A percentile compares a stretch with the other conserved stretches of the same genome.
These are phyloP conservation scores for Ramichloridium luteum DNA, from an alignment of 2,329 filamentous ascomycete species.

Conservation along the genomic window DNA sequence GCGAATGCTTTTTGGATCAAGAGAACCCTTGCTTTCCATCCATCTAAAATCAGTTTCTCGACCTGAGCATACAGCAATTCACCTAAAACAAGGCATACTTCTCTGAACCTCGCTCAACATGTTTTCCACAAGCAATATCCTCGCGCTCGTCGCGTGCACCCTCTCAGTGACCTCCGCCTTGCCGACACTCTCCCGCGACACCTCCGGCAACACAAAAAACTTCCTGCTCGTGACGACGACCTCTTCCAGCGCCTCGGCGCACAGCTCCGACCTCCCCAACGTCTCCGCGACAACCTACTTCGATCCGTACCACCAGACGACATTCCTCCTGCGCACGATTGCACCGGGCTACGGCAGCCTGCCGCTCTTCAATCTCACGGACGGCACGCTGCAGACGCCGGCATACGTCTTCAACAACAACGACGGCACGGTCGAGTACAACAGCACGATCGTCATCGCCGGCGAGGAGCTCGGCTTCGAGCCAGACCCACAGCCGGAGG, in stretches of 20 bases:
- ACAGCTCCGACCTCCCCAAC: conserved; percentile 23
- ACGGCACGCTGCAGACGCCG: conserved; percentile 24
- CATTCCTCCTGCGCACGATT: conserved; percentile 28
- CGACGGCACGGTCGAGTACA: conserved; percentile 20
- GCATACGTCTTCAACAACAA: conserved; percentile 13
- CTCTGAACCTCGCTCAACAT: too few relatives aligned
- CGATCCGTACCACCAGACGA: conserved; percentile 24
- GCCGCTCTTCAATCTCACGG: conserved; percentile 27
- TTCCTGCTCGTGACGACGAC: conserved; percentile 32
- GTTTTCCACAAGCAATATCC: too few relatives aligned
- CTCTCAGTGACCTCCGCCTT: too few relatives aligned
- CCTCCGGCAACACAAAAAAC: too few relatives aligned
- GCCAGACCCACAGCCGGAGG: conserved; percentile 19
- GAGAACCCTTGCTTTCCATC: too few relatives aligned
- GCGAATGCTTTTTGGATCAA: too few relatives aligned
- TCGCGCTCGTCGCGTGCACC: too few relatives aligned
- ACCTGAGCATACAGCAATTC: too few relatives aligned
- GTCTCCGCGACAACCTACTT: conserved; percentile 30
- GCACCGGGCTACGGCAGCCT: conserved; percentile 28
- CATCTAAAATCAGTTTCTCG: too few relatives aligned
- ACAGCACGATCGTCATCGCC: conserved; percentile 20
- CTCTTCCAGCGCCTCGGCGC: conserved; percentile 15
- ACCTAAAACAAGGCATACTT: too few relatives aligned
- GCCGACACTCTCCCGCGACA: too few relatives aligned
- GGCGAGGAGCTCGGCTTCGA: conserved; percentile 25